Percentiles rank a stretch among this genome's conserved stretches.
Conservation (phyloP, 208 protist species). For the Trypanosoma theileri region DNA sequence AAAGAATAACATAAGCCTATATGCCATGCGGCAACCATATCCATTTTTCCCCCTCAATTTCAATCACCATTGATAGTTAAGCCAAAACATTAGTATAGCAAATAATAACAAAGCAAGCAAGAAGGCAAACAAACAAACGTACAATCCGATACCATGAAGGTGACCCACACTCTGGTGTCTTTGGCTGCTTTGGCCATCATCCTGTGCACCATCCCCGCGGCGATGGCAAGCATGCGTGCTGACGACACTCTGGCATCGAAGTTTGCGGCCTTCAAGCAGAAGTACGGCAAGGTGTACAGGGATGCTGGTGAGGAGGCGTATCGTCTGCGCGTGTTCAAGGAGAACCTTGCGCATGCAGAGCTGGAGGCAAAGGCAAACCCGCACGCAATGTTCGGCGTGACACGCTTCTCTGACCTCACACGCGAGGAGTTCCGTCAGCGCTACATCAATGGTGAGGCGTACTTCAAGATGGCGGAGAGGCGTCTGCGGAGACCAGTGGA, state of each 20-base stretch:
- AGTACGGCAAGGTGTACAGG: slow-evolving; percentile 66
- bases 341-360: slow-evolving; percentile 53
- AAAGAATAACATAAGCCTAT: too few relatives aligned
- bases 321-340: slow-evolving; percentile 53
- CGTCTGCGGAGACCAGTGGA: neutral
- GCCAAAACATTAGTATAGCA: neutral
- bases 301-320: slow-evolving; percentile 45
- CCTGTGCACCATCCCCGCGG: slow-evolving; percentile 14
- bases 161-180: slow-evolving; percentile 1
- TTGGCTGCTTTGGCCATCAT: slow-evolving; percentile 8
- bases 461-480: slow-evolving; percentile 35
- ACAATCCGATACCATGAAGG: neutral
- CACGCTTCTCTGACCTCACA: slow-evolving; percentile 64
- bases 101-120: slow-evolving; percentile 1
- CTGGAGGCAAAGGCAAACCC: slow-evolving; percentile 39
- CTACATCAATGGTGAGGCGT: slow-evolving; percentile 39
- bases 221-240: slow-evolving; percentile 13
- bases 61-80: too few relatives aligned
- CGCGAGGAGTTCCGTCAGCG: slow-evolving; percentile 44
- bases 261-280: slow-evolving; percentile 74
- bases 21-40: too few relatives aligned
- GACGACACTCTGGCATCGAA: slow-evolving; percentile 17
- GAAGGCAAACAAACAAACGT: neutral
- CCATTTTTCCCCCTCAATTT: too few relatives aligned
- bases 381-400: slow-evolving; percentile 54